These are phyloP conservation scores for Pichia inconspicua DNA, from an alignment of 1,139 yeast genomes.

Conservation along the genomic window DNA sequence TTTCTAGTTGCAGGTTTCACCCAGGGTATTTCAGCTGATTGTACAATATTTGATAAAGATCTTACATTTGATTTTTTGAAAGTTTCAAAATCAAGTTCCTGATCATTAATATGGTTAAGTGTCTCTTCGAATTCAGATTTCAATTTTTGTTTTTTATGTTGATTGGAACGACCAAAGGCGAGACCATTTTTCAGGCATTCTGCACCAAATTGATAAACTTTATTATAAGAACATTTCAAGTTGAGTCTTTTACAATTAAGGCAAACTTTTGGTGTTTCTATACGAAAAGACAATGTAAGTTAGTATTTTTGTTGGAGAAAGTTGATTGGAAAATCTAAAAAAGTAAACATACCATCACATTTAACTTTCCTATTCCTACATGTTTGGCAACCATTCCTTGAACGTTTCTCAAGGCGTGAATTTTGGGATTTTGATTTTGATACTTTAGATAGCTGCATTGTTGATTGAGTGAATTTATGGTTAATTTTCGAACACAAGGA, in stretches of 20 bases:
- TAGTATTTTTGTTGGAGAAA: neutral
- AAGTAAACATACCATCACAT: conserved; percentile 27
- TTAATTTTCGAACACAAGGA: too few species aligned
- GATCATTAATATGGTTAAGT: conserved; percentile 11
- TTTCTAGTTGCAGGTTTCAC: conserved; percentile 14
- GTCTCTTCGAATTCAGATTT: conserved; percentile 3
- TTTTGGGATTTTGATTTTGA: neutral
- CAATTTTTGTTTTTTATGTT: conserved; percentile 14
- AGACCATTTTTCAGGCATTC: conserved; percentile 22
- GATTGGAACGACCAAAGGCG: conserved; percentile 32
- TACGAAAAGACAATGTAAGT: conserved; percentile 12
- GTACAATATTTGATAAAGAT: conserved; percentile 2
- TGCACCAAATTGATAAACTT: conserved; percentile 3
- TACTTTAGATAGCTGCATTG: neutral
- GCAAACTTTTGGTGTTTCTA: conserved; percentile 9
- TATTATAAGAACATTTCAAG: conserved; percentile 11
- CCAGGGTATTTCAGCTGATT: conserved; percentile 7
- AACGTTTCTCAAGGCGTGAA: neutral
- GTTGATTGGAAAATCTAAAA: neutral
- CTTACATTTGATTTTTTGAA: conserved; percentile 1
- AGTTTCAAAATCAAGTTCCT: conserved; percentile 4
- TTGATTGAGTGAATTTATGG: neutral
- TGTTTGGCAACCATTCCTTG: conserved; percentile 24
- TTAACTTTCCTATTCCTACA: conserved; percentile 29
- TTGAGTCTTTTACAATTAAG: conserved; percentile 11